These are phyloP conservation scores for Psilocybe sp. DNA, from an alignment of 768 basidiomycete genomes.

Conservation along the genomic window DNA sequence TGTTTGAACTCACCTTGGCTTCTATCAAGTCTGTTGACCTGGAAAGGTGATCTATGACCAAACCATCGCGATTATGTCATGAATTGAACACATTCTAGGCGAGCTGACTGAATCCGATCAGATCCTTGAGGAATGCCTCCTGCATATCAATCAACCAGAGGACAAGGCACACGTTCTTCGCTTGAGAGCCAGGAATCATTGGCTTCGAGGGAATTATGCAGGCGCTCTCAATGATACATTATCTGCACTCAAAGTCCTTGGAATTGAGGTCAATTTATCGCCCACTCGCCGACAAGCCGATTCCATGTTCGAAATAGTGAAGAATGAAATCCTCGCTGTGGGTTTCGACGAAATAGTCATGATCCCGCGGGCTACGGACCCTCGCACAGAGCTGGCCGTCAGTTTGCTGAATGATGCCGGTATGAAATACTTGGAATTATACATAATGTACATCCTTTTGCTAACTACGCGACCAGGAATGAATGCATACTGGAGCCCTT, in stretches of 20 bases:
- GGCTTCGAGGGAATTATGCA: slow-evolving; percentile 53
- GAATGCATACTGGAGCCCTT: slow-evolving; percentile 70
- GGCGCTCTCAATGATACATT: slow-evolving; percentile 59
- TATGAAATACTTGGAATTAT: slow-evolving; percentile 17
- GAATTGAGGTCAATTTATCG: slow-evolving; percentile 54
- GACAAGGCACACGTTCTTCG: slow-evolving; percentile 56
- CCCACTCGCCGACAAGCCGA: slow-evolving; percentile 56
- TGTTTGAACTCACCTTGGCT: not conserved
- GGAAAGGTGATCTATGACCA: slow-evolving; percentile 49
- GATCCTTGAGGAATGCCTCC: slow-evolving; percentile 53
- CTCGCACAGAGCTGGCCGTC: slow-evolving; percentile 59
- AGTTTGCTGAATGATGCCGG: slow-evolving; percentile 69
- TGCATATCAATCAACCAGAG: slow-evolving; percentile 45
- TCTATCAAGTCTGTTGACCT: slow-evolving; percentile 49
- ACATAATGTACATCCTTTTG: not conserved
- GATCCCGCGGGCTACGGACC: slow-evolving; percentile 61
- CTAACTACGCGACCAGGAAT: slow-evolving; percentile 37
- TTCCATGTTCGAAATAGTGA: slow-evolving; percentile 66
- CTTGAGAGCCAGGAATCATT: slow-evolving; percentile 61
- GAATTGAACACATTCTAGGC: slow-evolving; percentile 32
- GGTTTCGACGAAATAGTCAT: slow-evolving; percentile 67
- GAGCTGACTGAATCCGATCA: slow-evolving; percentile 51
- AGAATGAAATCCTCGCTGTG: slow-evolving; percentile 66
- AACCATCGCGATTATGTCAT: not conserved
- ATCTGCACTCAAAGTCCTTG: slow-evolving; percentile 56